phyloP scores from a whole-genome alignment of 2,329 filamentous ascomycete genomes.

The Beauveria sp. region DNA sequence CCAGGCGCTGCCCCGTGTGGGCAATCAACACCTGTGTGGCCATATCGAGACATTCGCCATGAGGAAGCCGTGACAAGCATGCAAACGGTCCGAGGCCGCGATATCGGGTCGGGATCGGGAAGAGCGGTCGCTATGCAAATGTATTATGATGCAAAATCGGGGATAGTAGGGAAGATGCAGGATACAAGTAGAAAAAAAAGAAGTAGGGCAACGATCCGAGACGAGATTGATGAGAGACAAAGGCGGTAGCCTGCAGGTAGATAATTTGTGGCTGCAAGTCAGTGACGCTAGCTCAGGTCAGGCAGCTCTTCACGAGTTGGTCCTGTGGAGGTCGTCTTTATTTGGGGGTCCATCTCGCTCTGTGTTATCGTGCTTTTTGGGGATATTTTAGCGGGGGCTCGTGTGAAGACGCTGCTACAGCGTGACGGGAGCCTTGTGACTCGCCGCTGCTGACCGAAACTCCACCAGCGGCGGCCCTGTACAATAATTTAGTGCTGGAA shows the following conservation, averaged over 20 bases:
- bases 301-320: conserved; percentile 1
- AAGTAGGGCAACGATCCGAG: background rate
- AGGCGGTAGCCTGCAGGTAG: background rate
- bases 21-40: conserved; percentile 85
- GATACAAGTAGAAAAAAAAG: background rate
- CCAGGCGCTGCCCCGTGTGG: conserved; percentile 83
- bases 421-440: conserved; percentile 28
- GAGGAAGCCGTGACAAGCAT: conserved; percentile 21
- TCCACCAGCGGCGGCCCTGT: background rate
- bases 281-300: conserved; percentile 11
- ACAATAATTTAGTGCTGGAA: background rate
- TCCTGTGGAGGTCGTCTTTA: background rate
- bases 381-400: background rate
- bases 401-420: conserved; percentile 14
- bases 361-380: background rate
- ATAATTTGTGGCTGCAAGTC: conserved; percentile 6
- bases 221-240: background rate
- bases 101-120: conserved; percentile 10
- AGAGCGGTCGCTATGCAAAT: background rate
- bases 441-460: conserved; percentile 7
- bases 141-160: background rate
- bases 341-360: background rate
- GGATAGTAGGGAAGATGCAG: background rate
- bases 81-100: conserved; percentile 13
- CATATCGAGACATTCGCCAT: conserved; percentile 59